phyloP scores from a whole-genome alignment of 2,329 filamentous ascomycete species.

The Penicillium sp. region DNA sequence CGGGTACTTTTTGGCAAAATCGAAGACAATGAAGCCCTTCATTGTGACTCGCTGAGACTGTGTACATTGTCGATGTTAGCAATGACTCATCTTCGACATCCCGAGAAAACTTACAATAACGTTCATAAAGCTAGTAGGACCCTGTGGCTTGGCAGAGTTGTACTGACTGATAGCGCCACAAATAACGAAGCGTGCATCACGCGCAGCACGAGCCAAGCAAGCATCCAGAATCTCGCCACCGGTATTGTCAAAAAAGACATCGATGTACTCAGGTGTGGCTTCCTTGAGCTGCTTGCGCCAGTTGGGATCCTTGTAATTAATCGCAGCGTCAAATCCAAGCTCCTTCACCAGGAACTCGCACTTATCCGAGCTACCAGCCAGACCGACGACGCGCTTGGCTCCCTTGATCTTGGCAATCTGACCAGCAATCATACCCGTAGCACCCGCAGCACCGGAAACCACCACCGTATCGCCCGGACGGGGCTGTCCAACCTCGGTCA shows the following conservation, averaged over 20 bases:
- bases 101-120: constrained; percentile 31
- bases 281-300: constrained; percentile 58
- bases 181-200: constrained; percentile 62
- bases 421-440: constrained; percentile 69
- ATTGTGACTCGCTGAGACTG: constrained; percentile 47
- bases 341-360: constrained; percentile 61
- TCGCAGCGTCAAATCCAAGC: constrained; percentile 61
- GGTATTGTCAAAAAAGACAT: constrained; percentile 72
- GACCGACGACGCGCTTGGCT: constrained; percentile 56
- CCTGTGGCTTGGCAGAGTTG: constrained; percentile 54
- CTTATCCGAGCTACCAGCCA: constrained; percentile 64
- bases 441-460: constrained; percentile 71
- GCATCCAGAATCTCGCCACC: constrained; percentile 67
- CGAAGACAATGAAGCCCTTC: constrained; percentile 70
- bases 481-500: constrained; percentile 63
- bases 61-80: constrained; percentile 11
- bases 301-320: constrained; percentile 65
- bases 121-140: constrained; percentile 49
- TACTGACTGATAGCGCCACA: constrained; percentile 69
- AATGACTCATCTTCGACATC: not conserved
- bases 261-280: constrained; percentile 57
- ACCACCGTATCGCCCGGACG: constrained; percentile 70
- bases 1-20: constrained; percentile 57
- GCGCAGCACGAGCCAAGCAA: constrained; percentile 60
- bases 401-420: constrained; percentile 75